phyloP scores from a whole-genome alignment of 1,284 basidiomycete genomes.

The Leccinum variabile region DNA sequence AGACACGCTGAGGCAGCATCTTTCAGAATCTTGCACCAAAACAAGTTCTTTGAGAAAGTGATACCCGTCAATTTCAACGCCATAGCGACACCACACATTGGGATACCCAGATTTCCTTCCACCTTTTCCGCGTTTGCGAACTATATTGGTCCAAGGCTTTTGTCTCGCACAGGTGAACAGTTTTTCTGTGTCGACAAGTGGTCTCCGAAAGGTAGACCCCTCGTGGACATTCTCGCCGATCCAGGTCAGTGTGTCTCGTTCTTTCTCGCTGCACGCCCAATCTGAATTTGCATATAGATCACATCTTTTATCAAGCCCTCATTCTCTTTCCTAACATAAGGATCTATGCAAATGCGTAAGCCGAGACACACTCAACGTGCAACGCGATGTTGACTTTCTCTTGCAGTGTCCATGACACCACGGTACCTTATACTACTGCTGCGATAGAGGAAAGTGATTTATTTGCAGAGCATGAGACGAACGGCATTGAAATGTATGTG shows the following conservation, averaged over 20 bases:
- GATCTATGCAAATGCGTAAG: slow-evolving; percentile 85
- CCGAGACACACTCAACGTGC: slow-evolving; percentile 3
- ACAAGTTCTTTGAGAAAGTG: slow-evolving; percentile 67
- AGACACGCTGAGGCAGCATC: slow-evolving; percentile 6
- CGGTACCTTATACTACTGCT: slow-evolving; percentile 82
- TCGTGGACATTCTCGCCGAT: slow-evolving; percentile 86
- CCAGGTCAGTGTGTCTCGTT: slow-evolving; percentile 51
- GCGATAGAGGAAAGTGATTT: slow-evolving; percentile 71
- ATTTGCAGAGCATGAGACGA: slow-evolving; percentile 58
- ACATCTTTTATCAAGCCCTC: slow-evolving; percentile 78
- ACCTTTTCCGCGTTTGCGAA: slow-evolving; percentile 59
- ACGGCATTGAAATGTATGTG: slow-evolving; percentile 63
- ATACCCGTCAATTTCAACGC: slow-evolving; percentile 79
- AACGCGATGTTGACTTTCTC: slow-evolving; percentile 14
- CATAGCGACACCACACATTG: slow-evolving; percentile 81
- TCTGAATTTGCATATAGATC: slow-evolving; percentile 43
- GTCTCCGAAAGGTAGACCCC: slow-evolving; percentile 63
- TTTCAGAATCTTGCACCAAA: slow-evolving; percentile 60
- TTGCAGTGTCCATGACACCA: slow-evolving; percentile 65
- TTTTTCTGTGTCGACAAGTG: slow-evolving; percentile 77
- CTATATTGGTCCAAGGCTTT: slow-evolving; percentile 66
- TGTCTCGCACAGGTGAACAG: slow-evolving; percentile 86
- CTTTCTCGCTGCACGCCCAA: background rate
- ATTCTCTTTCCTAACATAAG: slow-evolving; percentile 65
- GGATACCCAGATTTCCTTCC: slow-evolving; percentile 59